These are phyloP conservation scores for Boletus semigastroideus DNA, from an alignment of 1,284 basidiomycete species.

Conservation along the genomic window DNA sequence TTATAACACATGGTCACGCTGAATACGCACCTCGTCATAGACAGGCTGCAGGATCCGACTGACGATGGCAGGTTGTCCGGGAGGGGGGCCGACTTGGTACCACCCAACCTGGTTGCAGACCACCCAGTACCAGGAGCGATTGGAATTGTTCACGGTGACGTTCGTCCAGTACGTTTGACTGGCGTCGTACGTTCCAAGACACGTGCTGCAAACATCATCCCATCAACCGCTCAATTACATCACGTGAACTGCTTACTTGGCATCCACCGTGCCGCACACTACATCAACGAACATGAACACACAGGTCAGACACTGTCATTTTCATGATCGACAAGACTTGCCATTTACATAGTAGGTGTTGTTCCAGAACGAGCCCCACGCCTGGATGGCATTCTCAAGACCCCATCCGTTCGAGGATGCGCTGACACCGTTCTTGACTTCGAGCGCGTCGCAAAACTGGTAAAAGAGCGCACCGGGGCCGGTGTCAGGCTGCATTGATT, in stretches of 20 bases:
- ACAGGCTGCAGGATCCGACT: constrained; percentile 58
- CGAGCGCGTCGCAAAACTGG: constrained; percentile 70
- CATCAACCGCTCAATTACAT: not conserved
- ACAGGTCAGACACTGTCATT: not conserved
- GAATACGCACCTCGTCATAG: constrained; percentile 51
- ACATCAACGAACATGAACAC: not conserved
- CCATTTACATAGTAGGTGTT: constrained; percentile 36
- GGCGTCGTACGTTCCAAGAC: constrained; percentile 46
- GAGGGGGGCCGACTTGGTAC: constrained; percentile 62
- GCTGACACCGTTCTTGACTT: constrained; percentile 60
- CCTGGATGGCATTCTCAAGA: constrained; percentile 54
- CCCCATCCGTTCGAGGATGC: constrained; percentile 63
- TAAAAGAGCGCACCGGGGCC: constrained; percentile 48
- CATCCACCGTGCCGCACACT: constrained; percentile 40
- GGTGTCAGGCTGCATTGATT: constrained; percentile 37
- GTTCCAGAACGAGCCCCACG: constrained; percentile 60
- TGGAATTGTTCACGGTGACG: constrained; percentile 39
- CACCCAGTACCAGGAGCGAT: constrained; percentile 50
- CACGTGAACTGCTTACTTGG: constrained; percentile 33
- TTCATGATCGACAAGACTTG: constrained; percentile 21
- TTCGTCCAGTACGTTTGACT: constrained; percentile 40
- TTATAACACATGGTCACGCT: not conserved
- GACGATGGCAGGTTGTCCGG: constrained; percentile 50
- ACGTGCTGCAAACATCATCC: constrained; percentile 31
- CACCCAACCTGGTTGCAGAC: constrained; percentile 68